Evolutionary conservation across 73 alveolate species (phyloP), one percentile per base, ranked within the genome.

Genomic region (Paramecium pentaurelia): DNA sequence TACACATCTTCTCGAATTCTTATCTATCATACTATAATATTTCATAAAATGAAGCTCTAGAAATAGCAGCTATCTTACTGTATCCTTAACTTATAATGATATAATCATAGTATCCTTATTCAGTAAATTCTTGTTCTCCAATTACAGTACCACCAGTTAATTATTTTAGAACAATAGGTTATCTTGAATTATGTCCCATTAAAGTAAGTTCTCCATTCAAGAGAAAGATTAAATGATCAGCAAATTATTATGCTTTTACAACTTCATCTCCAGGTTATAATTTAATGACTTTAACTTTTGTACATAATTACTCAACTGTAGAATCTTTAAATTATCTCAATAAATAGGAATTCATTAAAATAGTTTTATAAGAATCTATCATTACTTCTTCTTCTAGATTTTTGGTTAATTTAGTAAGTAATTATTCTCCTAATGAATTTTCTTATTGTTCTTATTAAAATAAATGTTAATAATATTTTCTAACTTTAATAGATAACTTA

Each of bases 81-180:
- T 45, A 80, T 80, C 91, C 91, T 40, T 32, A 20, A 42, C 64
- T 32, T n/a, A 80, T 18, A 11, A 80, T 40, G 2, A 20, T 45
- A 80, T 80, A 80, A 80, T 80, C 91, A 80, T 80, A 80, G 58
- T 9, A 40, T 80, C 91, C 91, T 25, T 80, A 80, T 44, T 80
- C 77, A 25, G 58, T 44, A 47, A 80, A 80, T 36, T 80, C 75
- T 36, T 80, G 22, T 49, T 80, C 91, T 42, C 91, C 91, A 45
- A 80, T 80, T 4, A 42, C 71, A 38, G 71, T 32, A 20, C 75
- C 36, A 8, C 38, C 58, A 38, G 32, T 22, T n/a, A 80, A 9
- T 49, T 80, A 20, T 47, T 80, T 80, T 11, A 80, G 16, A 6
- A 25, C 58, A n/a, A 80, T 47, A 1, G 71, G 44, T 47, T 80